Conservation (phyloP, 345 rosid species). For the Populus deltoides region DNA sequence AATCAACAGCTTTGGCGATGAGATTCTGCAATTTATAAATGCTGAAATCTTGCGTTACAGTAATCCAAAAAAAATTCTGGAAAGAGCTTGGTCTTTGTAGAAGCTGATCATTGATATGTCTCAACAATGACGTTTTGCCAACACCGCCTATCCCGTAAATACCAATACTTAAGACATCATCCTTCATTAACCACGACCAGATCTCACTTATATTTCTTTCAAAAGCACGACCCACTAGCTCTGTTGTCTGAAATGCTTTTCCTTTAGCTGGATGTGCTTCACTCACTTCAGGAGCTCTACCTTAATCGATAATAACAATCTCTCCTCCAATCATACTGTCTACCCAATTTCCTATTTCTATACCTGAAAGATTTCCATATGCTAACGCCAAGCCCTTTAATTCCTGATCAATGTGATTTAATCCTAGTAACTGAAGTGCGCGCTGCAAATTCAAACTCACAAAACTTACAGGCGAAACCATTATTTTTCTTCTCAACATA, state of each 20-base stretch:
- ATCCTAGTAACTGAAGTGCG: background rate
- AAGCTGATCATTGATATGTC: slow-evolving; percentile 9
- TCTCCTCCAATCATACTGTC: background rate
- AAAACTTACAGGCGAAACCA: background rate
- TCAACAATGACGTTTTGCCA: slow-evolving; percentile 19
- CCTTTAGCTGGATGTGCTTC: background rate
- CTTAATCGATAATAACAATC: background rate
- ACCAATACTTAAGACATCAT: slow-evolving; percentile 9
- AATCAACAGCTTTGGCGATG: background rate
- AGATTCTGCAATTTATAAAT: background rate
- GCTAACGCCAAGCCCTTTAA: background rate
- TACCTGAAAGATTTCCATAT: background rate
- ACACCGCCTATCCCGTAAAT: slow-evolving; percentile 23
- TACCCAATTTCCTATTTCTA: background rate
- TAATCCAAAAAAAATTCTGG: slow-evolving; percentile 10
- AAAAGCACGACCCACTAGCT: background rate
- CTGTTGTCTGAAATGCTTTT: background rate
- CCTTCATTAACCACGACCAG: slow-evolving; percentile 9
- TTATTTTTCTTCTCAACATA: background rate
- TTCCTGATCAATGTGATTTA: background rate
- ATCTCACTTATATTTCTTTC: background rate
- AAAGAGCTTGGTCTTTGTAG: background rate
- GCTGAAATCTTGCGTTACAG: background rate
- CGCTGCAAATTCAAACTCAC: background rate
- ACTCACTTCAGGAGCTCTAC: background rate